Evolutionary conservation across 1,284 basidiomycete species (phyloP).

Genomic region (Pseudozyma pruni): DNA sequence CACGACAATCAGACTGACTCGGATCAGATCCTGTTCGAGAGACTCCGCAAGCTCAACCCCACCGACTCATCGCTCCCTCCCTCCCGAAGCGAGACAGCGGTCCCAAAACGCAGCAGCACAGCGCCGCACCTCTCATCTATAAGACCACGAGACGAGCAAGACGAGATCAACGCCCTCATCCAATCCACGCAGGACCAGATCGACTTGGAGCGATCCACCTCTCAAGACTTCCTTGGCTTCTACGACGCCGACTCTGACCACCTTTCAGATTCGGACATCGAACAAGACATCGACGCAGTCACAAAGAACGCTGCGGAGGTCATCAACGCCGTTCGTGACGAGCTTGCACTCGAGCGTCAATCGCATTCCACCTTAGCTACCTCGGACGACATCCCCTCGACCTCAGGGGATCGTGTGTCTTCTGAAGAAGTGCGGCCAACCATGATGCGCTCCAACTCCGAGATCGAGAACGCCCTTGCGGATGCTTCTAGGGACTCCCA

Average conservation of each 20-base stretch:
- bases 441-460: conserved; percentile 16
- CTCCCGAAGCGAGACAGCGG: too few species aligned
- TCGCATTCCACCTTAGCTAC: neutral
- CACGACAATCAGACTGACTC: neutral
- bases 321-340: conserved; percentile 39
- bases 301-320: conserved; percentile 29
- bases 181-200: conserved; percentile 30
- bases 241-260: conserved; percentile 26
- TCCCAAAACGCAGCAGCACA: neutral
- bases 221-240: neutral
- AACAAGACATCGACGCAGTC: conserved; percentile 24
- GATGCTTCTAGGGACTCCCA: conserved; percentile 32
- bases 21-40: conserved; percentile 23
- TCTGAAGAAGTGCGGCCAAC: conserved; percentile 2
- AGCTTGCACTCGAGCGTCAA: conserved; percentile 25
- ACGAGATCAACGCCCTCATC: conserved; percentile 43
- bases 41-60: conserved; percentile 28
- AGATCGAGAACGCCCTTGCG: conserved; percentile 42
- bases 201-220: conserved; percentile 17
- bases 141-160: conserved; percentile 24
- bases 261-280: conserved; percentile 18
- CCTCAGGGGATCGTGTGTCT: neutral
- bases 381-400: neutral
- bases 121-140: neutral
- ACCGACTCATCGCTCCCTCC: neutral